These are phyloP conservation scores for Xerocomus potaroensis DNA, from an alignment of 768 basidiomycete genomes.

Conservation along the genomic window DNA sequence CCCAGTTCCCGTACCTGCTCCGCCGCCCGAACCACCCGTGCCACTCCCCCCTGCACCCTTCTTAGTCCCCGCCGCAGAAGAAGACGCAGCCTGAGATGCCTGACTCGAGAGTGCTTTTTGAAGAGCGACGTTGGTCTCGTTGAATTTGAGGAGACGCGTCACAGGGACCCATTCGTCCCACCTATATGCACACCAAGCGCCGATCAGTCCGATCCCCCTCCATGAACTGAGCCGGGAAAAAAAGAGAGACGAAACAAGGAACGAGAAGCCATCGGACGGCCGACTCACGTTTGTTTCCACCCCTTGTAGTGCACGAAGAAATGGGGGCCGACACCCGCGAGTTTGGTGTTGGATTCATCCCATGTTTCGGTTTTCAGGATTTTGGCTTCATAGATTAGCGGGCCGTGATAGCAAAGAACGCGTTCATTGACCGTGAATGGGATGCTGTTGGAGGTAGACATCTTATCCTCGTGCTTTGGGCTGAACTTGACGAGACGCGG, in stretches of 20 bases:
- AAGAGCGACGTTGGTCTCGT: conserved; percentile 70
- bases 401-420: conserved; percentile 92
- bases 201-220: neutral
- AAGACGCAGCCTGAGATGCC: conserved; percentile 39
- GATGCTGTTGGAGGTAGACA: conserved; percentile 7
- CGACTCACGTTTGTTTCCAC: conserved; percentile 91
- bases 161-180: conserved; percentile 98
- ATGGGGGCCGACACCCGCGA: conserved; percentile 66
- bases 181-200: conserved; percentile 36
- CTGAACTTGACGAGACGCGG: too few species aligned
- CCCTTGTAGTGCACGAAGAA: conserved; percentile 99
- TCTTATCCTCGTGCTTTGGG: too few species aligned
- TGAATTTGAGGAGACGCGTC: conserved; percentile 74
- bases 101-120: conserved; percentile 64
- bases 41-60: conserved; percentile 19
- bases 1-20: conserved; percentile 23
- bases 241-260: neutral
- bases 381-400: conserved; percentile 93
- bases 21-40: conserved; percentile 27
- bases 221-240: too few species aligned
- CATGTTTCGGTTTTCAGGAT: conserved; percentile 66
- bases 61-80: conserved; percentile 30
- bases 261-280: neutral
- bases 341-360: conserved; percentile 58
- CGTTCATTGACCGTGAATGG: conserved; percentile 63